These are phyloP conservation scores for Rhizopogon roseolus DNA, from an alignment of 768 basidiomycete species.

Conservation along the genomic window DNA sequence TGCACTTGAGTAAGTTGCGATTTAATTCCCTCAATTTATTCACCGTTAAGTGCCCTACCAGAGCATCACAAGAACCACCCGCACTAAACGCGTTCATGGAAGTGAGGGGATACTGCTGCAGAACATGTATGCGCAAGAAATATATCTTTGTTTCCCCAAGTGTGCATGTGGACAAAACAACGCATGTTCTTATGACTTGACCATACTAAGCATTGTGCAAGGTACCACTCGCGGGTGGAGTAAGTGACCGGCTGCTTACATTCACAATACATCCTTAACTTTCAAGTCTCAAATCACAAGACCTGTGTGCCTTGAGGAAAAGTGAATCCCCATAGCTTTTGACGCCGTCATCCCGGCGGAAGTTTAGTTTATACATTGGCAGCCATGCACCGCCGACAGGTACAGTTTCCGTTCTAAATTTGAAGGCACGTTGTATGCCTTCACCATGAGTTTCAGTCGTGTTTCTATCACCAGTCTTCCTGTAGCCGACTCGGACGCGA, in stretches of 20 bases:
- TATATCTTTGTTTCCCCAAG: conserved; percentile 12
- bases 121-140: conserved; percentile 10
- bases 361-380: neutral
- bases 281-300: neutral
- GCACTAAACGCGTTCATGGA: conserved; percentile 43
- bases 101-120: conserved; percentile 4
- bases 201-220: neutral
- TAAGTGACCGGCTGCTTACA: neutral
- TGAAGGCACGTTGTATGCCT: neutral
- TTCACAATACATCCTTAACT: neutral
- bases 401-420: neutral
- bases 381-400: neutral
- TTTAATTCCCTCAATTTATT: neutral
- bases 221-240: neutral
- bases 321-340: neutral
- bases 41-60: conserved; percentile 27
- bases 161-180: neutral
- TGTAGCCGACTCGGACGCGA: neutral
- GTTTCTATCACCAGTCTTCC: neutral
- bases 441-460: conserved; percentile 2
- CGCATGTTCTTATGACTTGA: neutral
- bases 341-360: neutral
- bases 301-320: neutral
- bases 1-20: conserved; percentile 73
- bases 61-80: conserved; percentile 90